These are phyloP conservation scores for Sporisorium graminicola DNA, from an alignment of 1,284 basidiomycete genomes.

Conservation along the genomic window DNA sequence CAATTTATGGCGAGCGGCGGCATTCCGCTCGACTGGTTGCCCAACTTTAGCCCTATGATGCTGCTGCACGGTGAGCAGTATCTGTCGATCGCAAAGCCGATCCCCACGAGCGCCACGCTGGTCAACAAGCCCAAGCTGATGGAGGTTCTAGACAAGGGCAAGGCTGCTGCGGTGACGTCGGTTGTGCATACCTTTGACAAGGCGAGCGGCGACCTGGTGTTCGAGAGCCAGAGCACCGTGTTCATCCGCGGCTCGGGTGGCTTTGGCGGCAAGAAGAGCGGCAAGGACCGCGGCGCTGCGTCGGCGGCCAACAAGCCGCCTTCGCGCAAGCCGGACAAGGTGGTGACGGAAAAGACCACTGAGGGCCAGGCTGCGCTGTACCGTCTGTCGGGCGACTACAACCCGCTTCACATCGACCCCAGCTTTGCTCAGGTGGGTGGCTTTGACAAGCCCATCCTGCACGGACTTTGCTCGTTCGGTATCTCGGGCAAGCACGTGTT, in stretches of 20 bases:
- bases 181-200: constrained; percentile 54
- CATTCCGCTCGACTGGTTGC: constrained; percentile 82
- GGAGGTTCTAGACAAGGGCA: constrained; percentile 73
- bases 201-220: constrained; percentile 81
- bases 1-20: constrained; percentile 75
- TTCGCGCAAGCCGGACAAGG: constrained; percentile 64
- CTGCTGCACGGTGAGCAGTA: constrained; percentile 99
- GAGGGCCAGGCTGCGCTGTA: constrained; percentile 78
- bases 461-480: constrained; percentile 90
- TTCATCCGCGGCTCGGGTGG: constrained; percentile 95
- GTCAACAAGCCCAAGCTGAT: constrained; percentile 78
- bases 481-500: constrained; percentile 93
- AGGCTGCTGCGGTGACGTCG: constrained; percentile 59
- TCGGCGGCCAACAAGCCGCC: constrained; percentile 87
- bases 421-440: constrained; percentile 94
- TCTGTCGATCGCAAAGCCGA: constrained; percentile 85
- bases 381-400: constrained; percentile 74
- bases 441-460: constrained; percentile 83
- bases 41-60: constrained; percentile 94
- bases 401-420: constrained; percentile 93
- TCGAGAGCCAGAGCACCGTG: constrained; percentile 91
- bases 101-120: constrained; percentile 88
- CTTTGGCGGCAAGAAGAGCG: constrained; percentile 90
- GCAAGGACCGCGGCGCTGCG: constrained; percentile 89
- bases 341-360: constrained; percentile 64